These are phyloP conservation scores for Rhododendron ovatum DNA, from an alignment of 148 eudicot species.

Conservation along the genomic window DNA sequence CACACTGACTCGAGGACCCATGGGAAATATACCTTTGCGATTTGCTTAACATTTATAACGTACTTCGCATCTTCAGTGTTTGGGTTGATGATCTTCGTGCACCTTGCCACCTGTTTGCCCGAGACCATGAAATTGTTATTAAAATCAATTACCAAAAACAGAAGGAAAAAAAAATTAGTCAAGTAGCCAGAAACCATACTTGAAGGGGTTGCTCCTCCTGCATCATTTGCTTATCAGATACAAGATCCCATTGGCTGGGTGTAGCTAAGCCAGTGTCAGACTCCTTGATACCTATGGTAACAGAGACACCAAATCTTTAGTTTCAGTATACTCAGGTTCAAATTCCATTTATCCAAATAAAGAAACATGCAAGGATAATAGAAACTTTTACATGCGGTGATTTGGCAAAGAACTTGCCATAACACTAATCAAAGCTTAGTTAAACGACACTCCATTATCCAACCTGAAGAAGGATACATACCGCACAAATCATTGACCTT, in stretches of 20 bases:
- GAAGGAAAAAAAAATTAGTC: background rate
- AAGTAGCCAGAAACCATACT: conserved; percentile 34
- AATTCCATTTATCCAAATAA: background rate
- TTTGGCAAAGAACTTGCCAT: background rate
- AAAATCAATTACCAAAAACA: background rate
- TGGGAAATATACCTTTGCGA: conserved; percentile 64
- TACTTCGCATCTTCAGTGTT: conserved; percentile 97
- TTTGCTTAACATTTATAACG: conserved; percentile 90
- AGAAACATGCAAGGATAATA: background rate
- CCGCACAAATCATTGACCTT: conserved; percentile 89
- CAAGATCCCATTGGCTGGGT: conserved; percentile 99
- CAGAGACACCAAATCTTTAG: conserved; percentile 1
- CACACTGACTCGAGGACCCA: background rate
- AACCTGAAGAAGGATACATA: conserved; percentile 20
- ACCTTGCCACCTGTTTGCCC: conserved; percentile 78
- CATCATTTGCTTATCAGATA: conserved; percentile 99
- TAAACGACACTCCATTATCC: background rate
- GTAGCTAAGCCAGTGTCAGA: conserved; percentile 98
- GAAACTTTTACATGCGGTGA: background rate
- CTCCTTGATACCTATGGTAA: conserved; percentile 74
- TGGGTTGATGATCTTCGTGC: conserved; percentile 95
- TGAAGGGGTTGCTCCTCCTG: conserved; percentile 99
- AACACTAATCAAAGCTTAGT: background rate
- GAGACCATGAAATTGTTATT: conserved; percentile 8
- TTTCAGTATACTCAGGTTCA: background rate